phyloP scores from a whole-genome alignment of 1,139 yeast genomes.

The Suhomyces terraborum region DNA sequence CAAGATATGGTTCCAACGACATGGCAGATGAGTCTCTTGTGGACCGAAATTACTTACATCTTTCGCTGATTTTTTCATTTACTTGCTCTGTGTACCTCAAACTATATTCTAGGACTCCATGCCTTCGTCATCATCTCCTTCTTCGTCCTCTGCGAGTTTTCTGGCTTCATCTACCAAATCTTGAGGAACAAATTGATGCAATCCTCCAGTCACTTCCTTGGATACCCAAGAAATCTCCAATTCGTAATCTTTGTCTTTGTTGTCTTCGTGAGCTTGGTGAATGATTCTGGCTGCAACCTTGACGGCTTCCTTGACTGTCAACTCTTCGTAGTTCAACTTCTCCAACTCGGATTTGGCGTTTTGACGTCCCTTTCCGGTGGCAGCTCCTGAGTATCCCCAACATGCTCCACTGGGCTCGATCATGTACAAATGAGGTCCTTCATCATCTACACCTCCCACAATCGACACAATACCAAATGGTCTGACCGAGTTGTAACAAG shows the following conservation, averaged over 20 bases:
- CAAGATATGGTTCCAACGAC: too few species aligned
- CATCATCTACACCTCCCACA: slow-evolving; percentile 88
- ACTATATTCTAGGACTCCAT: slow-evolving; percentile 19
- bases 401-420: slow-evolving; percentile 95
- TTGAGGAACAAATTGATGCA: slow-evolving; percentile 77
- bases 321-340: slow-evolving; percentile 71
- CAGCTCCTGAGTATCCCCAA: slow-evolving; percentile 98
- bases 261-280: slow-evolving; percentile 93
- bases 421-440: slow-evolving; percentile 93
- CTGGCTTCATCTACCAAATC: slow-evolving; percentile 80
- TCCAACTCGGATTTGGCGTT: slow-evolving; percentile 95
- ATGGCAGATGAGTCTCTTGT: too few species aligned
- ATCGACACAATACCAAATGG: slow-evolving; percentile 95
- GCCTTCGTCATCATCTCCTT: slow-evolving; percentile 67
- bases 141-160: slow-evolving; percentile 77
- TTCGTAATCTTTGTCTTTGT: slow-evolving; percentile 96
- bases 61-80: neutral
- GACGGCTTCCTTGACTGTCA: slow-evolving; percentile 79
- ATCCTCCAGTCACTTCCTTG: slow-evolving; percentile 72
- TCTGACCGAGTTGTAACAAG: slow-evolving; percentile 94
- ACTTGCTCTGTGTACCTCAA: neutral
- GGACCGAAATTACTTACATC: neutral
- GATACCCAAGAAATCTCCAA: slow-evolving; percentile 89
- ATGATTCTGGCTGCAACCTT: slow-evolving; percentile 93
- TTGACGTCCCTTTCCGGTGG: slow-evolving; percentile 97